phyloP scores from a whole-genome alignment of 805 yeast species.

The Sungouiella blattae region DNA sequence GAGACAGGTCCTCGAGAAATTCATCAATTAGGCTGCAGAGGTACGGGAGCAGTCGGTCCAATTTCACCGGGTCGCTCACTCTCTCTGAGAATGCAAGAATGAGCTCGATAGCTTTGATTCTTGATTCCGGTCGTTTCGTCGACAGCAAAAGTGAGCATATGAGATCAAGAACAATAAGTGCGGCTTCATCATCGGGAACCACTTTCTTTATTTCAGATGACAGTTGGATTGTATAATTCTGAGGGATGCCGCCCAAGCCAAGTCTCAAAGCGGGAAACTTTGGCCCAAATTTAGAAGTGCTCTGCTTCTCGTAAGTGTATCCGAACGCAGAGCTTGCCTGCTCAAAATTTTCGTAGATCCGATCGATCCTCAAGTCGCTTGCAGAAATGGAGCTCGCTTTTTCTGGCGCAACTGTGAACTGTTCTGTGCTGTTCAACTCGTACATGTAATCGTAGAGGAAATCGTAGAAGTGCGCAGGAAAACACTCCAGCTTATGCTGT shows the following conservation, averaged over 20 bases:
- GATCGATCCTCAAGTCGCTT: slow-evolving; percentile 50
- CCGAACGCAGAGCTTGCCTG: slow-evolving; percentile 29
- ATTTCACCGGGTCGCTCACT: slow-evolving; percentile 75
- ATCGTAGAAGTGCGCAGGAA: slow-evolving; percentile 66
- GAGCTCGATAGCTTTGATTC: slow-evolving; percentile 71
- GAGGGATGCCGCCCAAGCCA: slow-evolving; percentile 50
- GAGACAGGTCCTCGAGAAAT: slow-evolving; percentile 20
- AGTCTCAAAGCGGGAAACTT: slow-evolving; percentile 31
- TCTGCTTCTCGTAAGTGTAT: slow-evolving; percentile 16
- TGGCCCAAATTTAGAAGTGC: neutral
- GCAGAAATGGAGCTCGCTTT: slow-evolving; percentile 21
- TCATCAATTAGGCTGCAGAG: slow-evolving; percentile 72
- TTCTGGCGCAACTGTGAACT: slow-evolving; percentile 11
- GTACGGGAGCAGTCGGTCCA: slow-evolving; percentile 84
- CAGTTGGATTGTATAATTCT: slow-evolving; percentile 39
- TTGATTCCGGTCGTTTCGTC: slow-evolving; percentile 54
- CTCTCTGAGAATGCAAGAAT: slow-evolving; percentile 73
- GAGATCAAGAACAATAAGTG: slow-evolving; percentile 55
- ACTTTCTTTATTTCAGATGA: slow-evolving; percentile 21
- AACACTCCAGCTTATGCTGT: slow-evolving; percentile 47
- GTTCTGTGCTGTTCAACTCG: slow-evolving; percentile 22
- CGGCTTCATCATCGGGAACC: slow-evolving; percentile 38
- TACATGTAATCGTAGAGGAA: slow-evolving; percentile 67
- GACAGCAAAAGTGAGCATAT: slow-evolving; percentile 60
- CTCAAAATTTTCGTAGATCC: slow-evolving; percentile 57